A percentile compares a stretch with the other conserved stretches of the same genome.
These are phyloP conservation scores for Sarocladium oryzae DNA, from an alignment of 2,329 filamentous ascomycete genomes.

Conservation along the genomic window DNA sequence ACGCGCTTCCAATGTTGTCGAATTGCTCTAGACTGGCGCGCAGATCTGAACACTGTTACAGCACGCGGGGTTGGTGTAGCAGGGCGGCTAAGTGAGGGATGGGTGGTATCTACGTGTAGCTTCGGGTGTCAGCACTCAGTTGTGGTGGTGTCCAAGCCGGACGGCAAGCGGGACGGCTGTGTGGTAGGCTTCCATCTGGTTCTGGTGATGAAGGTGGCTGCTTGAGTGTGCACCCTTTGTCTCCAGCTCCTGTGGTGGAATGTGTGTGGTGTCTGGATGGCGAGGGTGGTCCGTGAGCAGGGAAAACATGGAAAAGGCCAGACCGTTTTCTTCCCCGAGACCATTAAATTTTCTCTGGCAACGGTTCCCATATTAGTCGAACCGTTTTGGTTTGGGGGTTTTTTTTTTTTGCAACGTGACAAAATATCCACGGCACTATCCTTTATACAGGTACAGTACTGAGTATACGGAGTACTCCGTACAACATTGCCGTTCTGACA, in stretches of 20 bases:
- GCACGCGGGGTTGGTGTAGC: slow-evolving; percentile 1
- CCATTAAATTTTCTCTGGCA: background rate
- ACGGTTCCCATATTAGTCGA: background rate
- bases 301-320: background rate
- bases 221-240: background rate
- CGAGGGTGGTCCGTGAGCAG: background rate
- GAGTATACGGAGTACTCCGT: too few relatives aligned
- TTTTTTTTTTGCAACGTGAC: background rate
- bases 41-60: slow-evolving; percentile 1
- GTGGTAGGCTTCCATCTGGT: background rate
- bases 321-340: background rate
- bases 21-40: background rate
- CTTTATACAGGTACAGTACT: too few relatives aligned
- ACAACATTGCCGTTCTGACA: too few relatives aligned
- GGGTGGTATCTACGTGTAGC: background rate
- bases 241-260: background rate
- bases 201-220: slow-evolving; percentile 3
- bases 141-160: background rate
- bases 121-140: background rate
- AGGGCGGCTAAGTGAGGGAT: background rate
- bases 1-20: background rate
- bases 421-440: background rate
- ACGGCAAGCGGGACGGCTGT: slow-evolving; percentile 1
- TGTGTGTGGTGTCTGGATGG: background rate
- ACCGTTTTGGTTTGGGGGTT: too few relatives aligned